These are phyloP conservation scores for Hanseniaspora vineae DNA, from an alignment of 805 yeast species.

Conservation along the genomic window DNA sequence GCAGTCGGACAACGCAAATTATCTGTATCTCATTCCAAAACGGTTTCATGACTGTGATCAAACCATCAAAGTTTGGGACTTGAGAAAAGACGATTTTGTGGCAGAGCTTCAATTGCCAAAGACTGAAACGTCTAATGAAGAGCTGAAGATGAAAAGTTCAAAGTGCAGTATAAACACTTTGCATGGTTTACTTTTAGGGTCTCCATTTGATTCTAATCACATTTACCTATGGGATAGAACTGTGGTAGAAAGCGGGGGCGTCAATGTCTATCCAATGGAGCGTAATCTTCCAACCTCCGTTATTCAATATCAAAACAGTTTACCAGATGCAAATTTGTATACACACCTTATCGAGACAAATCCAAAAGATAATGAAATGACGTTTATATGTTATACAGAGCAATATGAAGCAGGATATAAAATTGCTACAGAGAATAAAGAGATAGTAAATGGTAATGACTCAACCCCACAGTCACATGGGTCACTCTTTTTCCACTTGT, in stretches of 20 bases:
- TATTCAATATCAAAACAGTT: background rate
- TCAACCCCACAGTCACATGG: background rate
- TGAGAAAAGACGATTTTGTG: background rate
- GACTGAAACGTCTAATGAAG: background rate
- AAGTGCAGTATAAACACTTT: background rate
- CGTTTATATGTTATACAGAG: background rate
- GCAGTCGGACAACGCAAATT: background rate
- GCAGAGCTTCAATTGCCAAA: background rate
- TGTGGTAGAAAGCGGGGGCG: background rate
- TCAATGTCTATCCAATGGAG: background rate
- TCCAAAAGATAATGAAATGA: background rate
- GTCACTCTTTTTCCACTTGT: no score
- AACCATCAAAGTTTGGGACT: background rate
- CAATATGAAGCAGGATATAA: no score
- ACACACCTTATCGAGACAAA: background rate
- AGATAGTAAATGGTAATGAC: background rate
- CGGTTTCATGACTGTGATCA: background rate
- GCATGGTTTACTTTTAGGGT: background rate
- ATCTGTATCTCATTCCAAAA: background rate
- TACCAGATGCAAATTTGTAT: background rate
- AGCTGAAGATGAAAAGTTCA: background rate
- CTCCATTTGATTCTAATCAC: background rate
- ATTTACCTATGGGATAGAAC: background rate
- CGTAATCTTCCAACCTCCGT: background rate
- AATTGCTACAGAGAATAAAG: background rate